These are phyloP conservation scores for Trichoderma asperellum DNA, from an alignment of 2,329 filamentous ascomycete species.

Conservation along the genomic window DNA sequence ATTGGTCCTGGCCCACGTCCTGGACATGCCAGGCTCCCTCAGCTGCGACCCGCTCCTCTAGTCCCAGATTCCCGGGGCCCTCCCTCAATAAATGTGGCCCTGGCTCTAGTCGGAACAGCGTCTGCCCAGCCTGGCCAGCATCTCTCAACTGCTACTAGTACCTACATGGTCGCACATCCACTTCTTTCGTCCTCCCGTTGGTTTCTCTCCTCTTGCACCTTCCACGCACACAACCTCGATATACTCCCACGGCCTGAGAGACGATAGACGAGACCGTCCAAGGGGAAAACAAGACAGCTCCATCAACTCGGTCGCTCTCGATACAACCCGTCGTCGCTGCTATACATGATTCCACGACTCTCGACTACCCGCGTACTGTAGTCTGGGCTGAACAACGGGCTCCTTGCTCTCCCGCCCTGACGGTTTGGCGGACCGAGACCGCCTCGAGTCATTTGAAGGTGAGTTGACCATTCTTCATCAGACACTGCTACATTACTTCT, in stretches of 20 bases:
- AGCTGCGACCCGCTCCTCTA: slow-evolving; percentile 28
- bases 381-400: slow-evolving; percentile 8
- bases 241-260: background rate
- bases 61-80: slow-evolving; percentile 28
- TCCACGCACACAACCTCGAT: slow-evolving; percentile 3
- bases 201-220: slow-evolving; percentile 16
- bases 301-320: background rate
- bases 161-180: slow-evolving; percentile 27
- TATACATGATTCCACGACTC: slow-evolving; percentile 6
- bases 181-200: slow-evolving; percentile 12
- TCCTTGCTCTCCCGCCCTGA: slow-evolving; percentile 18
- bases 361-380: slow-evolving; percentile 9
- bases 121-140: background rate
- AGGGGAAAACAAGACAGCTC: background rate
- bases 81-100: slow-evolving; percentile 9
- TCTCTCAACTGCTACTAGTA: slow-evolving; percentile 11
- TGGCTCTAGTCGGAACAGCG: slow-evolving; percentile 1
- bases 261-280: background rate
- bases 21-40: slow-evolving; percentile 27
- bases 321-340: background rate
- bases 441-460: slow-evolving; percentile 22
- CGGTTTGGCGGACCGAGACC: slow-evolving; percentile 21
- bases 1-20: slow-evolving; percentile 24
- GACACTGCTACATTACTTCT: background rate
- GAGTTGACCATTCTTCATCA: background rate